Conservation (phyloP, 164 flowering plant species). For the Buxus sempervirens region DNA sequence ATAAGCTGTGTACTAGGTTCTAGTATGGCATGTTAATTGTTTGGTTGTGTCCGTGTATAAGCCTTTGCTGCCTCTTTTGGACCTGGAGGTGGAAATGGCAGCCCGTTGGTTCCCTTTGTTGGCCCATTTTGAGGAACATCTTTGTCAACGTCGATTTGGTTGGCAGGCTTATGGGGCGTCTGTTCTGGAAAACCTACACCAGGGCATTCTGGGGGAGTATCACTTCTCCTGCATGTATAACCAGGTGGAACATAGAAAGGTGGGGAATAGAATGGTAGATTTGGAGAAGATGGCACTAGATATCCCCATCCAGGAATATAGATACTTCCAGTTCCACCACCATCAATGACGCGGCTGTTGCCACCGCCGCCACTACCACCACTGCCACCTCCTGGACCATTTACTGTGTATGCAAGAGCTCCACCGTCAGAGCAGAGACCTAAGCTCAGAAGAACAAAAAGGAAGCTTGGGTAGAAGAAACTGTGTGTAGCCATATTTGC, state of each 20-base stretch:
- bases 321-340: too few relatives aligned
- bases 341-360: not conserved
- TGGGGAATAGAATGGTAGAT: not conserved
- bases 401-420: not conserved
- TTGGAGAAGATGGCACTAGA: too few relatives aligned
- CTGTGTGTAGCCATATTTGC: conserved; percentile 11
- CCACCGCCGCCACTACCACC: not conserved
- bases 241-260: not conserved
- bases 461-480: not conserved
- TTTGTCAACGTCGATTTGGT: not conserved
- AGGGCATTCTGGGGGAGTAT: not conserved
- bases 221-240: not conserved
- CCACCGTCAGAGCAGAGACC: conserved; percentile 11
- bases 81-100: too few relatives aligned
- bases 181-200: not conserved
- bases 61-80: too few relatives aligned
- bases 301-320: not conserved
- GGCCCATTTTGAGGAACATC: not conserved
- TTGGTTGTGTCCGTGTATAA: not conserved
- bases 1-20: too few relatives aligned
- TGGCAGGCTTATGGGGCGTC: not conserved
- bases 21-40: not conserved
- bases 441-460: conserved; percentile 10
- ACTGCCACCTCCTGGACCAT: not conserved
- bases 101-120: too few relatives aligned